These are phyloP conservation scores for Curvularia sp. DNA, from an alignment of 2,329 filamentous ascomycete genomes.

Conservation along the genomic window DNA sequence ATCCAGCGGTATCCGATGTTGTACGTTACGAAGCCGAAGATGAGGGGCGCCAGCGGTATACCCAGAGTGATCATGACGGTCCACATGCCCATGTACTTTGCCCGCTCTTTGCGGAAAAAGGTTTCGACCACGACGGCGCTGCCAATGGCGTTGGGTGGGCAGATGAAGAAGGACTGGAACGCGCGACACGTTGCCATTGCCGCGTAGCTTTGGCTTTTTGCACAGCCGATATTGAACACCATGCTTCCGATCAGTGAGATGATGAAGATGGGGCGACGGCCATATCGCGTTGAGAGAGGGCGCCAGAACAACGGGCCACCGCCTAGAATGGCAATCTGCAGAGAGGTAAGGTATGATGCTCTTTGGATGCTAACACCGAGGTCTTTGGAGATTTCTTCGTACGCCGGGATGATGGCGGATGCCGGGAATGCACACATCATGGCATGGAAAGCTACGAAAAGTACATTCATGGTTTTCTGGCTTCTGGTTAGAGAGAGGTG, in stretches of 20 bases:
- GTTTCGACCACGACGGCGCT: constrained; percentile 66
- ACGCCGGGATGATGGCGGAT: constrained; percentile 63
- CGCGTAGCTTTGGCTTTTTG: constrained; percentile 57
- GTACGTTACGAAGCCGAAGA: constrained; percentile 58
- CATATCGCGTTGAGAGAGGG: constrained; percentile 62
- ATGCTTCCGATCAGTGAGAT: constrained; percentile 58
- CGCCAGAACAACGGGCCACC: constrained; percentile 64
- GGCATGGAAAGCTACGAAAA: constrained; percentile 64
- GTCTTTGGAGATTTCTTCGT: constrained; percentile 61
- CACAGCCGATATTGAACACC: constrained; percentile 63
- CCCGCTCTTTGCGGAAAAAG: constrained; percentile 64
- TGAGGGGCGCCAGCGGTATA: constrained; percentile 54
- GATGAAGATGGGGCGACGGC: constrained; percentile 63
- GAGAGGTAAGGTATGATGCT: constrained; percentile 62
- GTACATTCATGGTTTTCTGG: constrained; percentile 61
- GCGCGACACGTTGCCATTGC: constrained; percentile 61
- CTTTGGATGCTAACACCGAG: constrained; percentile 58
- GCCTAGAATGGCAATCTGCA: constrained; percentile 64
- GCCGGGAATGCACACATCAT: constrained; percentile 66
- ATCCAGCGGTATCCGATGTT: constrained; percentile 65
- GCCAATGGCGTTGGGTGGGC: constrained; percentile 62
- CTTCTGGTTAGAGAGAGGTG: not conserved
- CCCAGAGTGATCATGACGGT: constrained; percentile 61
- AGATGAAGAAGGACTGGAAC: constrained; percentile 64
- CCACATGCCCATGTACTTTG: constrained; percentile 65